These are phyloP conservation scores for Dissoconium aciculare DNA, from an alignment of 2,329 filamentous ascomycete genomes.

Conservation along the genomic window DNA sequence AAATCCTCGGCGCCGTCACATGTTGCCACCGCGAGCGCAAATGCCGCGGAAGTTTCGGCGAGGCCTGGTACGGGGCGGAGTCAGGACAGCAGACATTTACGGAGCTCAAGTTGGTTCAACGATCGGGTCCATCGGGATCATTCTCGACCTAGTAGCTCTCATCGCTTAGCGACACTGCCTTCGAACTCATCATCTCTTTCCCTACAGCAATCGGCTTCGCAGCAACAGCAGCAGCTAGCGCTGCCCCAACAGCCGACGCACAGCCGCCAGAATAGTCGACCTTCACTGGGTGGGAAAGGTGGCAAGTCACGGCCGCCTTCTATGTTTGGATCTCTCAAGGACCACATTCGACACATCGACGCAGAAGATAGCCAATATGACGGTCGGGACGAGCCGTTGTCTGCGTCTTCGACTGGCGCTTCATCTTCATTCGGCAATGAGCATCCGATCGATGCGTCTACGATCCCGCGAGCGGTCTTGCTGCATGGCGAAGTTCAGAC, in stretches of 20 bases:
- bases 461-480: constrained; percentile 35
- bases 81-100: constrained; percentile 7
- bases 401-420: constrained; percentile 35
- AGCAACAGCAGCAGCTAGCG: neutral
- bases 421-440: constrained; percentile 31
- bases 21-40: constrained; percentile 1
- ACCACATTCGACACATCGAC: constrained; percentile 35
- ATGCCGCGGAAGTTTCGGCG: no score
- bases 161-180: constrained; percentile 10
- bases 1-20: constrained; percentile 11
- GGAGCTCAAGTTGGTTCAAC: constrained; percentile 17
- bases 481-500: constrained; percentile 58
- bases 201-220: constrained; percentile 10
- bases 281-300: constrained; percentile 17
- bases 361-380: constrained; percentile 26
- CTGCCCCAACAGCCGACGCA: constrained; percentile 1
- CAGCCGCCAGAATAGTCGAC: constrained; percentile 14
- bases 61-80: constrained; percentile 6
- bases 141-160: constrained; percentile 26
- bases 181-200: constrained; percentile 10
- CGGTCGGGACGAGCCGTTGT: constrained; percentile 30
- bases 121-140: constrained; percentile 12
- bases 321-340: constrained; percentile 43
- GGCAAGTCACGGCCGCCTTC: constrained; percentile 31
- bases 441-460: constrained; percentile 9